Evolutionary conservation across 2,329 filamentous ascomycete genomes (phyloP).

Genomic region (Pleoardoris graminearum): DNA sequence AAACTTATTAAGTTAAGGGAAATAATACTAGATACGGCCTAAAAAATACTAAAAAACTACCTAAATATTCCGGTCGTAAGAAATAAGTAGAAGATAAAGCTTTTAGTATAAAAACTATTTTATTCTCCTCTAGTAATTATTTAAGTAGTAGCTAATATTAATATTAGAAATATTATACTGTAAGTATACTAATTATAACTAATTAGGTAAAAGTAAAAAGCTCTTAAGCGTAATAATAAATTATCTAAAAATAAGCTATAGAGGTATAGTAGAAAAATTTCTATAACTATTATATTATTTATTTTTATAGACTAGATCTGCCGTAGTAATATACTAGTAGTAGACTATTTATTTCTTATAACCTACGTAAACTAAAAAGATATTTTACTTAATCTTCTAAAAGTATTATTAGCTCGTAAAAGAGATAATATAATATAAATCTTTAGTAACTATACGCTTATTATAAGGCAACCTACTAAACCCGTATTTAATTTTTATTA

Average conservation of each 20-base stretch:
- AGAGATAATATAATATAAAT: slow-evolving; percentile 19
- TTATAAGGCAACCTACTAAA: no score
- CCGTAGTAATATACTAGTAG: slow-evolving; percentile 34
- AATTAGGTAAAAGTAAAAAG: slow-evolving; percentile 23
- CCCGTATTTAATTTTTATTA: no score
- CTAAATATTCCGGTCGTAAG: slow-evolving; percentile 10
- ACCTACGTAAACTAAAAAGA: slow-evolving; percentile 40
- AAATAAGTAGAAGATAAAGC: slow-evolving; percentile 15
- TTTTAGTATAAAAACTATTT: slow-evolving; percentile 19
- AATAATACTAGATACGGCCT: slow-evolving; percentile 19
- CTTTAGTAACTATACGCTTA: no score
- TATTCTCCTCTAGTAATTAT: slow-evolving; percentile 24
- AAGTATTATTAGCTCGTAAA: slow-evolving; percentile 11
- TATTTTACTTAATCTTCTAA: slow-evolving; percentile 22
- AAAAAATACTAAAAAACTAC: slow-evolving; percentile 21
- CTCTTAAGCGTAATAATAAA: slow-evolving; percentile 39
- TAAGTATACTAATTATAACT: slow-evolving; percentile 18
- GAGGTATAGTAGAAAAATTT: slow-evolving; percentile 36
- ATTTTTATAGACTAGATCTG: slow-evolving; percentile 46
- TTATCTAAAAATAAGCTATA: slow-evolving; percentile 38
- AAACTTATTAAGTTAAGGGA: slow-evolving; percentile 20
- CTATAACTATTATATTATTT: slow-evolving; percentile 47
- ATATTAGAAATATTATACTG: slow-evolving; percentile 12
- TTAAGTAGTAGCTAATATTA: slow-evolving; percentile 24
- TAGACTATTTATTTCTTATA: slow-evolving; percentile 46